Base-by-base conservation (phyloP, 176 grass and related monocot genomes). In the Lolium rigidum region DNA sequence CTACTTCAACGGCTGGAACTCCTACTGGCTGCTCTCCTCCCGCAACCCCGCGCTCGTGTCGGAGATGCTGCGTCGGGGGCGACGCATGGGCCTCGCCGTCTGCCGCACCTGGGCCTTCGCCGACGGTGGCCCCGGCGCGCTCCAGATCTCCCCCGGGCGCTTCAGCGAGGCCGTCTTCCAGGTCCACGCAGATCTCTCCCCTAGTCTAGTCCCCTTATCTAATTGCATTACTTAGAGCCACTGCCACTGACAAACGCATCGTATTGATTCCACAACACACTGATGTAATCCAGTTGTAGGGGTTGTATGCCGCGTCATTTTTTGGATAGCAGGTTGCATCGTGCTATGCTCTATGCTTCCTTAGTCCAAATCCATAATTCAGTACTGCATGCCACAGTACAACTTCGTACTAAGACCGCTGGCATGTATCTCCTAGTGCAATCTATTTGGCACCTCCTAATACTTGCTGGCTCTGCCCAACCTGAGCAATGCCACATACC, bases 1-100 rank as follows among this genome's bases (percentile, higher is more conserved):
- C 28, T 98, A 98, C 62, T 12, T 95, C 77, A 98, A 98, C 78
- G 95, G 91, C 25, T 98, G 95, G 95, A 98, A 98, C 91, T 98
- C 95, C 46, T 95, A 98, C 90, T 98, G 95, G 95, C 67, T 98
- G 37, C 84, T 95, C 38, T 92, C 89, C 18, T 65, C 90, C 38
- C 61, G 63, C 25, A 90, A 86, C 4, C 66, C 83, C 14, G 46
- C 84, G 9, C 72, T 77, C 41, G 88, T 84, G 24, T 78, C 90
- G 15, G 95, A 98, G 81, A 98, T 98, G 93, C 88, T 98, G 57
- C 86, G 86, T 9, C 93, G 91, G 13, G 95, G 90, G 15, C 88
- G 91, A 4, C 61, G 52, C 7, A 92, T 95, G 93, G 95, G 93
- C 21, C 87, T 98, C 35, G 26, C n/a, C n/a, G 91, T 95, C 66